Percentiles rank a stretch among this genome's conserved stretches.
Conservation (phyloP, 495 filamentous ascomycete genomes). For the Penicillium taxi region DNA sequence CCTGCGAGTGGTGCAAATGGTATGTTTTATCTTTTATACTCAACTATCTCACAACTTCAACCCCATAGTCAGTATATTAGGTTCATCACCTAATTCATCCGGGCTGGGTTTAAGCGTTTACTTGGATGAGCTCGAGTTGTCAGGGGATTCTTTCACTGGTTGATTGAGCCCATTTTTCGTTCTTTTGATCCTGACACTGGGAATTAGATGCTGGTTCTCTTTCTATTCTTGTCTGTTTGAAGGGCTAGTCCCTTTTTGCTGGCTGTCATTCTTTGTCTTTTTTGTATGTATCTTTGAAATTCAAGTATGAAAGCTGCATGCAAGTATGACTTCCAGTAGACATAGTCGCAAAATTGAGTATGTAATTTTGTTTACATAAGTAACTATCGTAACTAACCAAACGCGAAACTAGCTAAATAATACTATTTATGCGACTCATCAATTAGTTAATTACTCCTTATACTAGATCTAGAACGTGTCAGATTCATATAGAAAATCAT, state of each 20-base stretch:
- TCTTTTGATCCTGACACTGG: conserved; percentile 16
- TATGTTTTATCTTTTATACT: neutral
- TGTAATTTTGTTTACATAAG: too few relatives aligned
- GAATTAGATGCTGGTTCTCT: conserved; percentile 24
- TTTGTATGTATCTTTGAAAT: conserved; percentile 21
- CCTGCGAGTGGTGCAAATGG: conserved; percentile 2
- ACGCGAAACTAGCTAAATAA: too few relatives aligned
- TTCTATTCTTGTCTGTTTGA: conserved; percentile 12
- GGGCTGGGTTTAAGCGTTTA: conserved; percentile 33
- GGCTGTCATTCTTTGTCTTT: conserved; percentile 17
- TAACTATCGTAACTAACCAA: too few relatives aligned
- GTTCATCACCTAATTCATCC: conserved; percentile 44
- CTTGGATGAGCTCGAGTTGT: conserved; percentile 30
- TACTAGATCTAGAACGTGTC: too few relatives aligned
- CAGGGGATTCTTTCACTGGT: conserved; percentile 23
- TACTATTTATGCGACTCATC: too few relatives aligned
- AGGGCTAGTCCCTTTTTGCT: conserved; percentile 17
- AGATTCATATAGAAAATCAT: too few relatives aligned
- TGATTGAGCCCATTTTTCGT: conserved; percentile 14
- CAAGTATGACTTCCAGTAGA: too few relatives aligned
- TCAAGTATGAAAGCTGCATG: conserved; percentile 14
- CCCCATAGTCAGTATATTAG: conserved; percentile 25
- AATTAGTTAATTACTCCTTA: too few relatives aligned
- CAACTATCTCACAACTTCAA: conserved; percentile 2
- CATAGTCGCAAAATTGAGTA: too few relatives aligned